Evolutionary conservation across 2,329 filamentous ascomycete genomes (phyloP).

Genomic region (Zasmidium angulare): DNA sequence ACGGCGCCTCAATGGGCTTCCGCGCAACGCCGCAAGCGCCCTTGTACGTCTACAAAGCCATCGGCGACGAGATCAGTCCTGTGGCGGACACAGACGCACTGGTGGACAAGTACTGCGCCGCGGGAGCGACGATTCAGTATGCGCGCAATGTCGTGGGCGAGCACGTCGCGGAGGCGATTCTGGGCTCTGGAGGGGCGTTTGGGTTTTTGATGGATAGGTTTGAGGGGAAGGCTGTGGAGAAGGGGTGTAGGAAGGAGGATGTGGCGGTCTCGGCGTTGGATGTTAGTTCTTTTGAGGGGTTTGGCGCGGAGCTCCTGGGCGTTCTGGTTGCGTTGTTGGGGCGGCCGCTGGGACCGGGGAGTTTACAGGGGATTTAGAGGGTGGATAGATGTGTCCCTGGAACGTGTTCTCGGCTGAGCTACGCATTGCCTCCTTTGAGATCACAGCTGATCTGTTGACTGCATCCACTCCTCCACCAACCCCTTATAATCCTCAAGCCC

Average conservation of each 20-base stretch:
- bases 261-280: not conserved
- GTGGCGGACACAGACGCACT: constrained; percentile 45
- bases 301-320: not conserved
- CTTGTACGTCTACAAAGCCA: constrained; percentile 50
- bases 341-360: not conserved
- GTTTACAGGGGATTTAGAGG: not conserved
- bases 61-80: constrained; percentile 44
- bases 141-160: constrained; percentile 43
- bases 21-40: constrained; percentile 46
- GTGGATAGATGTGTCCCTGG: not conserved
- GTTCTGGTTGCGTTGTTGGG: not conserved
- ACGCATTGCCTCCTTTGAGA: too few relatives aligned
- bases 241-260: constrained; percentile 1
- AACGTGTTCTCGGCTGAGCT: too few relatives aligned
- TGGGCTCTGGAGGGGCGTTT: constrained; percentile 5
- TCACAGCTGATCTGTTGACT: too few relatives aligned
- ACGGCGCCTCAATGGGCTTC: constrained; percentile 33
- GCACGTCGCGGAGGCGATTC: constrained; percentile 53
- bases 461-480: constrained; percentile 8
- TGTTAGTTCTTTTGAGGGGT: not conserved
- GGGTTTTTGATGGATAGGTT: constrained; percentile 3
- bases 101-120: constrained; percentile 41
- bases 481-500: constrained; percentile 6
- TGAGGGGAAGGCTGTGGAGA: not conserved
- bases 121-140: constrained; percentile 42